Evolutionary conservation across 495 filamentous ascomycete genomes (phyloP).

Genomic region (Lichenothelia convexa): DNA sequence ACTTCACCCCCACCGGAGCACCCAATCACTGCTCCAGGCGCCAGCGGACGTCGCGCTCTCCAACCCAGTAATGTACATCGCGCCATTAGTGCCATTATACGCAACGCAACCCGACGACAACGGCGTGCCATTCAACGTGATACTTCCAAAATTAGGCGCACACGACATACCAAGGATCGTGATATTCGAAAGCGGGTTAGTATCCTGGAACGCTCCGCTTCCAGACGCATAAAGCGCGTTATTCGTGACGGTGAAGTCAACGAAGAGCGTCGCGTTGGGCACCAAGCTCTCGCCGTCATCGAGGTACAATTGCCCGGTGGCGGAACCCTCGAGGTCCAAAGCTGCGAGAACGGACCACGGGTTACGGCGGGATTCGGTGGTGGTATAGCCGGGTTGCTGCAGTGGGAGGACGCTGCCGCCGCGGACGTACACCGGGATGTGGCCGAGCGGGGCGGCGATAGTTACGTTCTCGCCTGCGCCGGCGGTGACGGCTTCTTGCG

Average conservation of each 20-base stretch:
- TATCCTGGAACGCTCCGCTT: conserved; percentile 10
- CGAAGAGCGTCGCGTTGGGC: conserved; percentile 29
- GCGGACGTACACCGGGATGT: conserved; percentile 7
- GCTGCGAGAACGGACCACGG: conserved; percentile 56
- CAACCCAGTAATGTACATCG: conserved; percentile 11
- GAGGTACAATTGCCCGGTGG: conserved; percentile 49
- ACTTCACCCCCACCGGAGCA: too few relatives aligned
- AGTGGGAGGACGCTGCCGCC: conserved; percentile 56
- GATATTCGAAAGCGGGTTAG: conserved; percentile 14
- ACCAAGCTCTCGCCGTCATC: conserved; percentile 62
- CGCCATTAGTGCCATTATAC: conserved; percentile 11
- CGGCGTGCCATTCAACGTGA: conserved; percentile 12
- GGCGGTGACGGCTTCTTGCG: conserved; percentile 4
- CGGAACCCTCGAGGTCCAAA: conserved; percentile 33
- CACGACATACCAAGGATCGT: conserved; percentile 12
- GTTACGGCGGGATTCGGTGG: conserved; percentile 39
- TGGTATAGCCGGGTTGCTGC: conserved; percentile 55
- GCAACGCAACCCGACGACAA: conserved; percentile 4
- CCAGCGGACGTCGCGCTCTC: conserved; percentile 8
- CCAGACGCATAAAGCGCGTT: conserved; percentile 10
- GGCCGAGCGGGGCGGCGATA: conserved; percentile 7
- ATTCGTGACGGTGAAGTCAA: conserved; percentile 11
- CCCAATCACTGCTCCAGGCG: conserved; percentile 15
- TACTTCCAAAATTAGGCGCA: conserved; percentile 3
- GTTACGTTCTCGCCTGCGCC: conserved; percentile 11